phyloP scores from a whole-genome alignment of 139 green algal genomes.

The Chlorella sp. region DNA sequence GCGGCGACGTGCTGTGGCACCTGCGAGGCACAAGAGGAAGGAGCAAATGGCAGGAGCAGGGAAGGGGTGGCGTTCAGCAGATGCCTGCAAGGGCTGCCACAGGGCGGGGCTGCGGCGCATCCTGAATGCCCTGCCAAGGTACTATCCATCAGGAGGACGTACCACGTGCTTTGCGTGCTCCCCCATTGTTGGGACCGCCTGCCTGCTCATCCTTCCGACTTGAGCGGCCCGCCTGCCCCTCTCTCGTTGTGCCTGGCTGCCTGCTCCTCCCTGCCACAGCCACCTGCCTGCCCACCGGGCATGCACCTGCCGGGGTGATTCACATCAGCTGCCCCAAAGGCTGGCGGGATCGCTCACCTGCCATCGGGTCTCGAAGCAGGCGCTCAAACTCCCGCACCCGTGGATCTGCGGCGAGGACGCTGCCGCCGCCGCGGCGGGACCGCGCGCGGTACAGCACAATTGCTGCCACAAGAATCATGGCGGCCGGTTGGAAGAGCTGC shows the following conservation, averaged over 20 bases:
- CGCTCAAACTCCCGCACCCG: conserved; percentile 35
- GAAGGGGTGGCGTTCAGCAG: not conserved
- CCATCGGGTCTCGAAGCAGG: conserved; percentile 15
- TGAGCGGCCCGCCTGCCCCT: no score
- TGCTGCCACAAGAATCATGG: conserved; percentile 20
- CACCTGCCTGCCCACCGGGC: not conserved
- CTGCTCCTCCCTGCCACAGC: no score
- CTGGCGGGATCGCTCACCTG: not conserved
- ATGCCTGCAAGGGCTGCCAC: not conserved
- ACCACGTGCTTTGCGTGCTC: no score
- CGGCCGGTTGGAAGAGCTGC: conserved; percentile 30
- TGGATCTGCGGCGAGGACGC: not conserved
- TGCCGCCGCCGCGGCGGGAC: not conserved
- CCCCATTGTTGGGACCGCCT: no score
- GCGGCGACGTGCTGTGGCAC: not conserved
- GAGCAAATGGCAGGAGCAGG: not conserved
- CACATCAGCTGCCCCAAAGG: not conserved
- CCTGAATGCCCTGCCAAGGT: not conserved
- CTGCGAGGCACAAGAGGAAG: not conserved
- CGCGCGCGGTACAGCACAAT: conserved; percentile 25
- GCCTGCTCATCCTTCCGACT: no score
- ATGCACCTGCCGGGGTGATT: not conserved
- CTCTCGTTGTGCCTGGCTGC: no score
- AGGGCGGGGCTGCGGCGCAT: not conserved
- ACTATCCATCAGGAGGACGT: no score